Percentiles rank a stretch among this genome's conserved stretches.
Conservation (phyloP, 257 asterid species). For the Przewalskia tangutica region DNA sequence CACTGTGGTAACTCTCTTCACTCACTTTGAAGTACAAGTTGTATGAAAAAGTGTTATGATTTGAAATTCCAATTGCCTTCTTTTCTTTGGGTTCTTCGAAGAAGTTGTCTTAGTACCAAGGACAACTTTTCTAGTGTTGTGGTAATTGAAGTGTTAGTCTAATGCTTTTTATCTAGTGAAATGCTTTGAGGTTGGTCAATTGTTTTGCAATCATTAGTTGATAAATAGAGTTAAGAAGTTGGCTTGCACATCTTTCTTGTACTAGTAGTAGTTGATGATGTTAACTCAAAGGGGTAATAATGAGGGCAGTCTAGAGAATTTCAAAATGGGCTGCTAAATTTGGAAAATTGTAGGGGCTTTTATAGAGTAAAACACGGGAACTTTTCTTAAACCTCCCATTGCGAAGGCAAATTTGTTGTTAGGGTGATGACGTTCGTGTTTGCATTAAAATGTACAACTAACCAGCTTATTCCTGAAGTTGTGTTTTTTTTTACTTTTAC, state of each 20-base stretch:
- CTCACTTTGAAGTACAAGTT: not conserved
- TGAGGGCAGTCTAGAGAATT: not conserved
- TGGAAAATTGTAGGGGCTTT: not conserved
- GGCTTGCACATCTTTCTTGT: not conserved
- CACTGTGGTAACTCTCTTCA: slow-evolving; percentile 38
- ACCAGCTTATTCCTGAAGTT: not conserved
- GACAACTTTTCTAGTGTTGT: not conserved
- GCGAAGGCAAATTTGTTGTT: not conserved
- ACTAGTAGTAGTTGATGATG: not conserved
- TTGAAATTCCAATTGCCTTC: not conserved
- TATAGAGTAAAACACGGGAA: slow-evolving; percentile 30
- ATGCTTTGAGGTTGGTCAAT: not conserved
- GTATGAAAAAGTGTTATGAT: not conserved
- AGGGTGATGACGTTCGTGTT: not conserved
- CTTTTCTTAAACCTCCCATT: not conserved
- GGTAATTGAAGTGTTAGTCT: not conserved
- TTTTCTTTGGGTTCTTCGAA: not conserved
- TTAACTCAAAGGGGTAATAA: not conserved
- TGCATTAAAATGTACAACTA: not conserved
- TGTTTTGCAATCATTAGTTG: not conserved
- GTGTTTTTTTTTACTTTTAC: not conserved
- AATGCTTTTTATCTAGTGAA: not conserved
- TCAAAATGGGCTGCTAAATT: not conserved
- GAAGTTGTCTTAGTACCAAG: not conserved
- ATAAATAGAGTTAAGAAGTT: not conserved